Evolutionary conservation across 371 early-diverging fungal genomes (phyloP), one percentile per base, ranked within the genome.

Genomic region (Paramicrosporidium saccamoebae): DNA sequence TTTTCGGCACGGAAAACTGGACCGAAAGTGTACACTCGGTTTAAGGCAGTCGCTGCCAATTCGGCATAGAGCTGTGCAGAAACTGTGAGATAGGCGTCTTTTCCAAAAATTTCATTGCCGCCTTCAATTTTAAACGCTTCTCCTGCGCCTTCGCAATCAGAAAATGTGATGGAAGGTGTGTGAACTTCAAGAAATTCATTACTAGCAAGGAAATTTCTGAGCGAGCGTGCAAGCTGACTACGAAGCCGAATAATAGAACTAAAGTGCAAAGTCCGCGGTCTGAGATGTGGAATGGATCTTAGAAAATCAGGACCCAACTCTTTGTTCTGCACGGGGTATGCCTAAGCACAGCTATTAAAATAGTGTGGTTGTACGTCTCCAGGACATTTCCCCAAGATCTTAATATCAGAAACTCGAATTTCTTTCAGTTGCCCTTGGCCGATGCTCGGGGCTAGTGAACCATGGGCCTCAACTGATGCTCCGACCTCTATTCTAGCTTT

Each of bases 141-240:
- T 5, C 79, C 78, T n/a, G 64, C 86, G 6, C 81, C 86, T 34
- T 84, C 84, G 43, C 82, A 84, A 33, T 82, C 82, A 30, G 61
- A 53, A 6, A 67, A 48, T 1, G 81, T 79, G 30, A 81, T 23
- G 1, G 73, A 44, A 1, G 84, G 84, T 4, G 82, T 75, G 24
- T 75, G 60, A 17, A 77, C 46, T 20, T 66, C 57, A 2, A 59
- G 31, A 30, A 74, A 81, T 22, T 68, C 61, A 35, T 67, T 47
- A 1, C 48, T 39, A 47, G 54, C 33, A 10, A 81, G 71, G 29
- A 64, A 73, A 21, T 44, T 35, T 27, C 66, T 64, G 23, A 82
- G 34, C 0, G 58, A 67, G 23, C 45, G 46, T 4, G 50, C 42
- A 1, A 65, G 55, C 2, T 50, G 46, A 30, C 56, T 54, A 13